Evolutionary conservation across 305 asterid species (phyloP).

Genomic region (Caryopteris hybrid): DNA sequence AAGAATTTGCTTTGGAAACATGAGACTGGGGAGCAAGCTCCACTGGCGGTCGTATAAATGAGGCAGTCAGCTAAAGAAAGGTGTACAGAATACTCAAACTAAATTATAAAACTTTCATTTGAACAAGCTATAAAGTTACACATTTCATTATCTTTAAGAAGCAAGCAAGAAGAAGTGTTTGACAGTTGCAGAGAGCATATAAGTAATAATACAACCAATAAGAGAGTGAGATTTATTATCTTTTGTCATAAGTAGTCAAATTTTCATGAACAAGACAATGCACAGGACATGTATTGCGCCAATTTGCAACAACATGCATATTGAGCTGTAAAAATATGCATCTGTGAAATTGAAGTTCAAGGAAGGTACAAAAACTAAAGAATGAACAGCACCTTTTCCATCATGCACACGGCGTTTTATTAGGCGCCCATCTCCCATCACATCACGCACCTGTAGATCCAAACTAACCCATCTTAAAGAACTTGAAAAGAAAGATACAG

Average conservation of each 20-base stretch:
- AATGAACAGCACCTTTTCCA: slow-evolving; percentile 67
- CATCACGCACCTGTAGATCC: slow-evolving; percentile 78
- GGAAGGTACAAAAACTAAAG: background rate
- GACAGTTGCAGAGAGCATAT: background rate
- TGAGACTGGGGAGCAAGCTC: background rate
- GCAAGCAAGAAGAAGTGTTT: background rate
- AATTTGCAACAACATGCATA: background rate
- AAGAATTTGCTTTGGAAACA: background rate
- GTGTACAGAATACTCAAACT: background rate
- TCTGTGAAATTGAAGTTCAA: background rate
- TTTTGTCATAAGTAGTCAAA: background rate
- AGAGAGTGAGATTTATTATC: background rate
- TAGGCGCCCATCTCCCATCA: slow-evolving; percentile 97
- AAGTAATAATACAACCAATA: background rate
- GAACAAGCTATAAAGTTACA: background rate
- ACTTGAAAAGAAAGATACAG: slow-evolving; percentile 7
- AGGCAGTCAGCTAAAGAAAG: background rate
- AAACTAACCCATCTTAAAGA: slow-evolving; percentile 14
- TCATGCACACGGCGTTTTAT: slow-evolving; percentile 85
- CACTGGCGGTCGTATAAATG: background rate
- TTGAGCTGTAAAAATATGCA: background rate
- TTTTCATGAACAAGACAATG: background rate
- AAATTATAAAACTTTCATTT: background rate
- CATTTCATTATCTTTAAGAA: background rate
- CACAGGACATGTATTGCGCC: background rate